These are phyloP conservation scores for Cytauxzoon felis DNA, from an alignment of 169 alveolate species.

Conservation along the genomic window DNA sequence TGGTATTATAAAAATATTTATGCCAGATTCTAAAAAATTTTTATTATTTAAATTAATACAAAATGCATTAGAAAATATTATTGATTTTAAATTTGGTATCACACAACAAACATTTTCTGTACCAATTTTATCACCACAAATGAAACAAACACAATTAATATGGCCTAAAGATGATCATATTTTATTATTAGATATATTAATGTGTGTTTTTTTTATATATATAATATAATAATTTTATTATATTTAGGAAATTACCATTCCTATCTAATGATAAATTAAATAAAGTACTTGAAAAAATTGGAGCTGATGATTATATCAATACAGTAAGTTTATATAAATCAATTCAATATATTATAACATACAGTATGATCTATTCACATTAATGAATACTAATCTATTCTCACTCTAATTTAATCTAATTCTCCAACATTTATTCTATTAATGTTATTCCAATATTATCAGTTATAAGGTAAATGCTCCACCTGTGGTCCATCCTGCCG, in stretches of 20 bases:
- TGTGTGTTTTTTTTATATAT: neutral
- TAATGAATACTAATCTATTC: neutral
- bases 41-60: conserved; percentile 14
- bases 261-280: neutral
- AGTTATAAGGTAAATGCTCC: too few relatives aligned
- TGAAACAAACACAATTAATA: conserved; percentile 37
- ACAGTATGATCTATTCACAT: neutral
- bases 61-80: neutral
- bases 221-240: too few relatives aligned
- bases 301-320: neutral
- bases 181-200: conserved; percentile 10
- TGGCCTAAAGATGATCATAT: conserved; percentile 34
- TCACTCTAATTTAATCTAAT: neutral
- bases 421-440: neutral
- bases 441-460: too few relatives aligned
- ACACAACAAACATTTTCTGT: neutral
- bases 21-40: conserved; percentile 26
- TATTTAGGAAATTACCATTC: neutral
- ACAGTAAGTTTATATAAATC: too few relatives aligned
- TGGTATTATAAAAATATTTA: conserved; percentile 5
- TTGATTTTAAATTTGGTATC: conserved; percentile 10
- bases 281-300: neutral
- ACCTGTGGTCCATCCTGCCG: too few relatives aligned
- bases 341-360: too few relatives aligned
- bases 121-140: conserved; percentile 34